Base-by-base conservation (phyloP, 2,329 filamentous ascomycete species). In the Epicoccum sorghinum region DNA sequence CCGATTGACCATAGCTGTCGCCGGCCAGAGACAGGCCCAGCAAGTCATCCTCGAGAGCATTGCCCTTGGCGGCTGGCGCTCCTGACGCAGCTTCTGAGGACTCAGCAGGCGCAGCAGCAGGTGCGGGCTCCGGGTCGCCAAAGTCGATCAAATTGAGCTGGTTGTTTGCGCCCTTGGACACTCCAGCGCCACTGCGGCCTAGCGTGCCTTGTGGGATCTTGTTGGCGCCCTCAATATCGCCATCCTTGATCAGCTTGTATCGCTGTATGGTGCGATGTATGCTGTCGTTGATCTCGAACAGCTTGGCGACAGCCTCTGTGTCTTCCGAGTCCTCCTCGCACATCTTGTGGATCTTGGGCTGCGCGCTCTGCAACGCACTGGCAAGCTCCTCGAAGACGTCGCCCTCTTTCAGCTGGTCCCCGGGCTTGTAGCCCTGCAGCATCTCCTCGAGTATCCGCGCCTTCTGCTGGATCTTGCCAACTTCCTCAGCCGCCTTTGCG, bases 301-400 rank as follows among this genome's bases (percentile, higher is more conserved):
- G 82, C 76, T 96, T 96, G 38, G 92, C 90, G 5, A 99, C 95
- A 4, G 95, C 95, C 78, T 97, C 95, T 58, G 92, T 88, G 70
- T 99, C 95, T 58, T 98, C 93, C 9, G 93, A 97, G 71, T 99
- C 95, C 75, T 99, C 95, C 75, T 98, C 93, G 70, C 93, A 98
- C 93, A 99, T 99, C 78, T 91, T 97, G 73, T 98, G 93, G 61
- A 99, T 98, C 79, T 99, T 99, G 7, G 95, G 95, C 68, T 99
- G 95, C 2, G 95, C 95, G 70, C 89, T 97, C 73, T 91, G 90
- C 40, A 99, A 82, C 8, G 95, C 87, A 60, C 89, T 88, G 4
- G 93, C 93, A 48, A 99, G 83, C 80, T 99, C 95, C 80, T 88
- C 85, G 62, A 87, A 89, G 18, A 88, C 86, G 72, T 89, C 86